Evolutionary conservation across 2,329 filamentous ascomycete species (phyloP).

Genomic region (Calonectria montana): DNA sequence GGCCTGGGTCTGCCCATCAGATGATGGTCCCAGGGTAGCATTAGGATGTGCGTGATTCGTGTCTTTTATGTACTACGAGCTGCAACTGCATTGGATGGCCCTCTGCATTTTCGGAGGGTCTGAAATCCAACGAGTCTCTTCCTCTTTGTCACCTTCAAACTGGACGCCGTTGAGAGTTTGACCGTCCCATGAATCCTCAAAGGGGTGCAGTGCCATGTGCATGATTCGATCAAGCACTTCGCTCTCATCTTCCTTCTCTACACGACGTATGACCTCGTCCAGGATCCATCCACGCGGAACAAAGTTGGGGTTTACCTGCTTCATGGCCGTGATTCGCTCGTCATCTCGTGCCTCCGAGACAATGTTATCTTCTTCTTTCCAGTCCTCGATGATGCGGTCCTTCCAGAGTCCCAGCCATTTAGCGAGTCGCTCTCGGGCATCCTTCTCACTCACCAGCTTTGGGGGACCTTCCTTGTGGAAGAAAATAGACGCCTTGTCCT

Average conservation of each 20-base stretch:
- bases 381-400: conserved; percentile 78
- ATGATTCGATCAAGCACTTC: conserved; percentile 82
- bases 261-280: conserved; percentile 90
- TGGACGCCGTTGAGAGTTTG: conserved; percentile 58
- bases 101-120: conserved; percentile 84
- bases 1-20: background rate
- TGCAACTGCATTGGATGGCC: conserved; percentile 95
- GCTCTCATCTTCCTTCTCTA: conserved; percentile 85
- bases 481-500: conserved; percentile 75
- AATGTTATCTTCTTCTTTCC: conserved; percentile 64
- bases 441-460: conserved; percentile 68
- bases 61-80: conserved; percentile 67
- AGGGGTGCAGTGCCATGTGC: conserved; percentile 86
- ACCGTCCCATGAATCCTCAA: conserved; percentile 80
- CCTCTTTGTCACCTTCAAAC: conserved; percentile 70
- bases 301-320: conserved; percentile 91
- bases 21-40: background rate
- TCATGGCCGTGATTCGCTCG: conserved; percentile 80
- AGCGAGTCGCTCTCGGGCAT: conserved; percentile 74
- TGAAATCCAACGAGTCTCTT: conserved; percentile 85
- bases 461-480: conserved; percentile 81
- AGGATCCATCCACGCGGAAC: conserved; percentile 91
- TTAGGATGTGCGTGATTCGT: background rate
- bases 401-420: conserved; percentile 88
- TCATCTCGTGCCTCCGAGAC: conserved; percentile 61